Conservation (phyloP, 1,139 yeast genomes). For the Debaryomyces nepalensis region DNA sequence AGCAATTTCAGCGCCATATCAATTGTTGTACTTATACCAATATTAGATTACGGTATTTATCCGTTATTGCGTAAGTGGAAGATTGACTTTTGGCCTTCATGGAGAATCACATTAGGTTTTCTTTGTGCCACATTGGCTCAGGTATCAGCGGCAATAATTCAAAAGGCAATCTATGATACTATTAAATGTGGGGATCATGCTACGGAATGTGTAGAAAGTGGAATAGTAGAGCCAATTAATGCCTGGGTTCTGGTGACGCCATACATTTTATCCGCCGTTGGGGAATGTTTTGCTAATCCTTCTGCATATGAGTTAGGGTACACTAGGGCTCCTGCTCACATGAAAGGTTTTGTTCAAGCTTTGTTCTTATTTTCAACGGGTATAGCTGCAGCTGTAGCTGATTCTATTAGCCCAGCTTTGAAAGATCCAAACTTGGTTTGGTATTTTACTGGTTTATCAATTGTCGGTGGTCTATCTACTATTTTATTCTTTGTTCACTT, state of each 20-base stretch:
- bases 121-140: conserved; percentile 41
- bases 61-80: conserved; percentile 59
- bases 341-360: conserved; percentile 73
- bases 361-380: conserved; percentile 65
- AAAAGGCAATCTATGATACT: conserved; percentile 36
- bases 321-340: conserved; percentile 66
- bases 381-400: conserved; percentile 59
- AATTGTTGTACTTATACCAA: conserved; percentile 65
- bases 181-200: conserved; percentile 49
- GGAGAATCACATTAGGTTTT: conserved; percentile 43
- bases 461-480: conserved; percentile 50
- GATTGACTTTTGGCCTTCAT: conserved; percentile 42
- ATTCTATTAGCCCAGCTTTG: conserved; percentile 59
- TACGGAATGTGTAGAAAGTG: conserved; percentile 51
- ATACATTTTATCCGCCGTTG: conserved; percentile 61
- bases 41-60: conserved; percentile 59
- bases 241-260: conserved; percentile 61
- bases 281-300: conserved; percentile 71
- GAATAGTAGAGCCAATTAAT: conserved; percentile 52
- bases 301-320: conserved; percentile 76
- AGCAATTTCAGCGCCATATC: conserved; percentile 71
- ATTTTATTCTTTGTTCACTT: conserved; percentile 48
- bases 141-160: conserved; percentile 47
- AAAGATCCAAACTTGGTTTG: conserved; percentile 58
- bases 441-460: conserved; percentile 57